Base-by-base conservation (phyloP, 768 basidiomycete species). In the Boletus rubropictus region DNA sequence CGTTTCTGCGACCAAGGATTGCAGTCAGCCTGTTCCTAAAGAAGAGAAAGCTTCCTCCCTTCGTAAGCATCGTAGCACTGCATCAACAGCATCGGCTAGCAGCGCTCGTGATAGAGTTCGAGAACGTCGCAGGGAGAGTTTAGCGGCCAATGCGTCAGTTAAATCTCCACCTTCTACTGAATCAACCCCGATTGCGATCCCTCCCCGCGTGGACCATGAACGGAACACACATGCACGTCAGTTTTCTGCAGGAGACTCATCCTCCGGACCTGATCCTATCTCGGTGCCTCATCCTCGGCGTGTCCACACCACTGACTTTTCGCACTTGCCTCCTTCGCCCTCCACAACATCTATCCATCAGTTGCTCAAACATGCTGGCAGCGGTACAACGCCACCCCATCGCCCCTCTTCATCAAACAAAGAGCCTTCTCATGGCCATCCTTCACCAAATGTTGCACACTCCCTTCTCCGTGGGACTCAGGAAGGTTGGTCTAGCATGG, bases 291-390 rank as follows among this genome's bases (percentile, higher is more conserved):
- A 66, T 54, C 61, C 78, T 36, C 80, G 87, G 17, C 83, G 86
- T 31, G 76, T 76, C 32, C 81, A 81, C 45, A 74, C 79, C 40
- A 82, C 76, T 7, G 91, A 93, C 64, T 92, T 89, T 66, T 90
- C 92, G 1, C 89, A 89, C 60, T 74, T 95, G 4, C 91, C 91
- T 11, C 89, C 93, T 12, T 93, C 91, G 12, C 91, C 91, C 17
- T 90, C 91, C 2, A 82, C 89, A n/a, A 82, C 87, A 5, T 88
- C 88, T 5, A 91, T 93, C 47, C 85, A 89, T 49, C 86, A 89
- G 54, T 82, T 93, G 58, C 69, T 91, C 49, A 77, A 80, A 45
- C 79, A 83, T 47, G 68, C 77, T 4, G 65, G 72, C 35, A 71
- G 63, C 31, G 66, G 69, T 7, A 64, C 69, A 21, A 56, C 67